Evolutionary conservation across 2,329 filamentous ascomycete species (phyloP).

Genomic region (Cordyceps javanica): DNA sequence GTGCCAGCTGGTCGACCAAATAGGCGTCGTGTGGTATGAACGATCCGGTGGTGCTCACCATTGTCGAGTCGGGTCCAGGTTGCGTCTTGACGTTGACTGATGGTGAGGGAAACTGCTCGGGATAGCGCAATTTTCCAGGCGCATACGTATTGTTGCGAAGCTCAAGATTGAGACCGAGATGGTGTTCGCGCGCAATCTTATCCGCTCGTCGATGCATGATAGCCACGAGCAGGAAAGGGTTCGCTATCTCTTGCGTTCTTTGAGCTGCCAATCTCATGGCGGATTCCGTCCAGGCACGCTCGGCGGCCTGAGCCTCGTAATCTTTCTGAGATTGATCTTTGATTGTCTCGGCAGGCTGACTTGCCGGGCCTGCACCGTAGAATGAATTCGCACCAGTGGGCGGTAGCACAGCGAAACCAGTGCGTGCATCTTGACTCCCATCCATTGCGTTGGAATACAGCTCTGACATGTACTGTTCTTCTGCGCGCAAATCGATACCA

Average conservation of each 20-base stretch:
- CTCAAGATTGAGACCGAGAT: slow-evolving; percentile 50
- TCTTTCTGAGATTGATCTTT: slow-evolving; percentile 51
- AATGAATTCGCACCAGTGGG: slow-evolving; percentile 51
- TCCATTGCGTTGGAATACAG: slow-evolving; percentile 50
- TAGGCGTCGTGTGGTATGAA: slow-evolving; percentile 71
- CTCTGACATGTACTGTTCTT: slow-evolving; percentile 74
- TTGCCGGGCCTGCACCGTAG: slow-evolving; percentile 60
- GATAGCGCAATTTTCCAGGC: slow-evolving; percentile 43
- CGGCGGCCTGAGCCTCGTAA: slow-evolving; percentile 58
- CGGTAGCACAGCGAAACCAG: slow-evolving; percentile 45
- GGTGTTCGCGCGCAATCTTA: slow-evolving; percentile 53
- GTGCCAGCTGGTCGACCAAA: slow-evolving; percentile 73
- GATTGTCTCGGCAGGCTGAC: slow-evolving; percentile 49
- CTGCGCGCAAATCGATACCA: slow-evolving; percentile 79
- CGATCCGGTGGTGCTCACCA: slow-evolving; percentile 58
- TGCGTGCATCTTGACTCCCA: slow-evolving; percentile 39
- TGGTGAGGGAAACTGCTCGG: slow-evolving; percentile 44
- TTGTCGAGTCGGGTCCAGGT: slow-evolving; percentile 54
- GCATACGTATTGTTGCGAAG: slow-evolving; percentile 39
- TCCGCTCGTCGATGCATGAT: slow-evolving; percentile 51
- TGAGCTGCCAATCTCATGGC: slow-evolving; percentile 54
- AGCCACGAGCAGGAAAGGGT: slow-evolving; percentile 66
- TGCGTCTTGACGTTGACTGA: slow-evolving; percentile 48
- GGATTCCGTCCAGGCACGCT: slow-evolving; percentile 60
- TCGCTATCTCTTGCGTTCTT: slow-evolving; percentile 62